phyloP scores from a whole-genome alignment of 331 rosid species.

The Telfairia occidentalis region DNA sequence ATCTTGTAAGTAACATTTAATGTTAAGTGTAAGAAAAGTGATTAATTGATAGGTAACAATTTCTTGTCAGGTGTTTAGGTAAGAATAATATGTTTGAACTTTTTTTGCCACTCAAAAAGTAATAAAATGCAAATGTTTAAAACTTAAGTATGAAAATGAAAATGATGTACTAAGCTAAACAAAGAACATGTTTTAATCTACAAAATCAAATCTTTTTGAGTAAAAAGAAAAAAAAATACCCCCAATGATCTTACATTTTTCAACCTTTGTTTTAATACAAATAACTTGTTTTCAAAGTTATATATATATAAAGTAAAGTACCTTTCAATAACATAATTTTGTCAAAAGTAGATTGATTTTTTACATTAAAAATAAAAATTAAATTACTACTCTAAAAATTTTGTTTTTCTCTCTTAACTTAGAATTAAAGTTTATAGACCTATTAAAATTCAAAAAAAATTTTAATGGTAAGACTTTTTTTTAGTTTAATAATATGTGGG shows the following conservation, averaged over 20 bases:
- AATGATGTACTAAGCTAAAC: not conserved
- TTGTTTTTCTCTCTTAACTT: no score
- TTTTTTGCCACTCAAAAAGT: not conserved
- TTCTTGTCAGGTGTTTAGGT: not conserved
- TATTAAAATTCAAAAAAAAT: no score
- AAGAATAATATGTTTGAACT: not conserved
- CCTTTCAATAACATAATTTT: not conserved
- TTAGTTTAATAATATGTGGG: no score
- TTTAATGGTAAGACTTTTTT: no score
- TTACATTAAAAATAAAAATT: no score
- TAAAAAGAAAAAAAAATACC: no score
- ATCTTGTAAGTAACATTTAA: not conserved
- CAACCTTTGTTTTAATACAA: not conserved
- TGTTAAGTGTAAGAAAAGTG: not conserved
- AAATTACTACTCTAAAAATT: no score
- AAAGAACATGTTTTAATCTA: not conserved
- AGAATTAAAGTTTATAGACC: no score
- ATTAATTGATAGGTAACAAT: not conserved
- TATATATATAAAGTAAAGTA: not conserved
- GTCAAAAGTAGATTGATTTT: no score
- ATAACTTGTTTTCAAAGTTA: not conserved
- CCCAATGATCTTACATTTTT: not conserved
- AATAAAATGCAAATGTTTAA: no score
- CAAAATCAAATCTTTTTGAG: no score
- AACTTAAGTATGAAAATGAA: not conserved